phyloP scores from a whole-genome alignment of 148 eudicot genomes.

The Pharnaceum exiguum region DNA sequence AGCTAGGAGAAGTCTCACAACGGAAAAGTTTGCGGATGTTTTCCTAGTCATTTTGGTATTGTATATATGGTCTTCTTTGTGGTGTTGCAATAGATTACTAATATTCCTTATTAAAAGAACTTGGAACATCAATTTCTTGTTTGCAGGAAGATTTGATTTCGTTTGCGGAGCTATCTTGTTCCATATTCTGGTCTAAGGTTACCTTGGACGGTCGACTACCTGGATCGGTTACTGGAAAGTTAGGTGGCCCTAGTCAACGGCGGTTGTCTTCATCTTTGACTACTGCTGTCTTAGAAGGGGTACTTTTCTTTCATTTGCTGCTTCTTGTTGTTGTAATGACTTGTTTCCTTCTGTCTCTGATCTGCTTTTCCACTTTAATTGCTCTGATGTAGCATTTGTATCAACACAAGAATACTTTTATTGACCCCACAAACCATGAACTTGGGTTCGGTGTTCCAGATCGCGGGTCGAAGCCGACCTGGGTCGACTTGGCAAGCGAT shows the following conservation, averaged over 20 bases:
- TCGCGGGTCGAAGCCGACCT: too few relatives aligned
- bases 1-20: constrained; percentile 24
- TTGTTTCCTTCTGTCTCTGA: constrained; percentile 8
- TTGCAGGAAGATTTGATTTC: constrained; percentile 66
- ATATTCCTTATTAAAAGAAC: neutral
- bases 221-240: constrained; percentile 67
- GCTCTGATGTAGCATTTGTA: neutral
- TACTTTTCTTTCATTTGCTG: constrained; percentile 30
- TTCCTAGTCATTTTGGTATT: constrained; percentile 63
- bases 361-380: neutral
- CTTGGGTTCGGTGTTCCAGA: too few relatives aligned
- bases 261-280: constrained; percentile 56
- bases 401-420: neutral
- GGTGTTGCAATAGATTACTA: too few relatives aligned
- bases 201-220: constrained; percentile 49
- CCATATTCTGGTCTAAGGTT: constrained; percentile 57
- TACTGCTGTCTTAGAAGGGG: constrained; percentile 77
- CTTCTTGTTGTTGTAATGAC: neutral
- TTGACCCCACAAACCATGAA: too few relatives aligned
- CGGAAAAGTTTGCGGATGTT: constrained; percentile 41
- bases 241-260: constrained; percentile 97
- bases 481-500: too few relatives aligned
- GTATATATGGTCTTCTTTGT: too few relatives aligned
- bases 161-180: constrained; percentile 51
- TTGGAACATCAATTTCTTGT: constrained; percentile 4